Conservation (phyloP, 2,329 filamentous ascomycete species). For the Fusarium sp. region DNA sequence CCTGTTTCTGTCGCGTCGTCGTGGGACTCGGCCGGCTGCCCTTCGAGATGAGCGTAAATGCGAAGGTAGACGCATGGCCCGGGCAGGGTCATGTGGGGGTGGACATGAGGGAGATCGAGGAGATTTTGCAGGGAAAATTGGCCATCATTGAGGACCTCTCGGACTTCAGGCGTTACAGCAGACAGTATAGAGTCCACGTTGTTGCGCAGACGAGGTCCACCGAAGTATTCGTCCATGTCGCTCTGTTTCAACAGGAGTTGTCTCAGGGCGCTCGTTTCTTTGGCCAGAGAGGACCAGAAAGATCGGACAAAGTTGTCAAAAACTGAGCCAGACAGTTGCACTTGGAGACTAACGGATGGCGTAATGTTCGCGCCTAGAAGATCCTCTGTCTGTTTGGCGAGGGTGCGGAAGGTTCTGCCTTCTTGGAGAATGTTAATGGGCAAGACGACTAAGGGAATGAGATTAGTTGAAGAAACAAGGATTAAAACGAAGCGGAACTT, state of each 20-base stretch:
- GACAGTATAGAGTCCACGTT: not conserved
- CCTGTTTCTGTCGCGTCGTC: not conserved
- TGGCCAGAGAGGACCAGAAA: not conserved
- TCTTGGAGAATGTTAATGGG: not conserved
- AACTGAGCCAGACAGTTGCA: not conserved
- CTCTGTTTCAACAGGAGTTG: not conserved
- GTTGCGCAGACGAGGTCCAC: not conserved
- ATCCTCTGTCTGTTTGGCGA: not conserved
- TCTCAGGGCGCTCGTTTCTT: not conserved
- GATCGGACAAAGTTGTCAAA: not conserved
- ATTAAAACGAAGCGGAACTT: not conserved
- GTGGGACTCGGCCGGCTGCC: not conserved
- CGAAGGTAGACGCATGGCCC: not conserved
- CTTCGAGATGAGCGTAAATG: not conserved
- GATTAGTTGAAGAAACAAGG: not conserved
- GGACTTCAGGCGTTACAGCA: not conserved
- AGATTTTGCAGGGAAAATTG: not conserved
- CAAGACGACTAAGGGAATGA: not conserved
- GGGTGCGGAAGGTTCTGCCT: not conserved
- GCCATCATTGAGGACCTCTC: not conserved
- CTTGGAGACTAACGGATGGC: not conserved
- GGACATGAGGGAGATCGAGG: not conserved
- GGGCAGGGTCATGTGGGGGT: not conserved
- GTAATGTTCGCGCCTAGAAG: not conserved
- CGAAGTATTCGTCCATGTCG: not conserved